Evolutionary conservation across 1,139 yeast species (phyloP), one percentile per base, ranked within the genome.

Genomic region (Sugiyamaella novakii): DNA sequence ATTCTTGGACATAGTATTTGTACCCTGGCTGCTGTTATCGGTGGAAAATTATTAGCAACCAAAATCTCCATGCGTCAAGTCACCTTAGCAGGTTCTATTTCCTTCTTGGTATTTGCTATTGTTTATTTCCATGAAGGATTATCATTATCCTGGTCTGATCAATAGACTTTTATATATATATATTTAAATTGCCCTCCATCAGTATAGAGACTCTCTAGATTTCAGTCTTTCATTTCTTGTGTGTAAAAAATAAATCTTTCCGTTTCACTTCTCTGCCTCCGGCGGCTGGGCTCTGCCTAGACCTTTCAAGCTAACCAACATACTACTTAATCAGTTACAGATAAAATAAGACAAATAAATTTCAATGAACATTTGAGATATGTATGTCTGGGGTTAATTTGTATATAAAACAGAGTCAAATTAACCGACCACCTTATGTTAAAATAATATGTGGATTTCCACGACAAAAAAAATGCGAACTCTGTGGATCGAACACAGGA

Each of bases 21-120:
- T 71, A 87, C 98, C 0, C 80, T 80, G 40, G 80, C 89, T 52
- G 98, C 98, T n/a, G 95, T 94, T 48, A 53, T 87, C 52, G 98
- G 98, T 39, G 99, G 99, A 28, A 85, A 85, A 69, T 75, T 87
- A 53, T 75, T 94, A 56, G 98, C 98, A 37, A 80, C 89, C 47
- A 84, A 83, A 68, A 88, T 92, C 55, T 84, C 95, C 54, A 81
- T 92, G 87, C 82, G 95, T 71, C 87, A 85, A 41, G 92, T 92
- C 55, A 89, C 98, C 1, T 73, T 92, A 50, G 91, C 95, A 44
- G 98, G 99, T 38, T 86, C 97, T 6, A 68, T 75, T 50, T 91
- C 96, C 17, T 92, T 92, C 70, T 78, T 89, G 57, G 67, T 88
- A 36, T 92, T 94, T 70, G 81, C 97, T 14, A 62, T 88, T 33